These are phyloP conservation scores for Venturia asperata DNA, from an alignment of 2,329 filamentous ascomycete genomes.

Conservation along the genomic window DNA sequence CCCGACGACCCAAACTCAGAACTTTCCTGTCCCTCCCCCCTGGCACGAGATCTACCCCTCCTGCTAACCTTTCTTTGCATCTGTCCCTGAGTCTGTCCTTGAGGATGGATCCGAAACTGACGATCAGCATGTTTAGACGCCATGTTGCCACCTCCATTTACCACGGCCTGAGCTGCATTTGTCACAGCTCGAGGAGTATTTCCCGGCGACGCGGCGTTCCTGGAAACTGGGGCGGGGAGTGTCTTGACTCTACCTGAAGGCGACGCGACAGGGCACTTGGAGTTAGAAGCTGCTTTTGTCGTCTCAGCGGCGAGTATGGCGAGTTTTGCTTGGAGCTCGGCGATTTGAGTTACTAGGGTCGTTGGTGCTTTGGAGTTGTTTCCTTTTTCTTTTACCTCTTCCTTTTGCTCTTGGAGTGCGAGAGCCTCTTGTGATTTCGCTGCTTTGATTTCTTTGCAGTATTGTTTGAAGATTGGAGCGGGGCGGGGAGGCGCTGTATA, in stretches of 20 bases:
- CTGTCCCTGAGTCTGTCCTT: background rate
- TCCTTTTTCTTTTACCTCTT: background rate
- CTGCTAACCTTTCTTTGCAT: background rate
- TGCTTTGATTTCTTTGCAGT: background rate
- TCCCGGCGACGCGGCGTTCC: background rate
- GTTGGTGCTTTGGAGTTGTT: no score
- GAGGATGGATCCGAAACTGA: background rate
- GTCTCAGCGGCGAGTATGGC: background rate
- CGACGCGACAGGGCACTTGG: background rate
- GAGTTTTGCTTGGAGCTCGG: background rate
- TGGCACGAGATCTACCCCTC: background rate
- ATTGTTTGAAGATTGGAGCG: conserved; percentile 13
- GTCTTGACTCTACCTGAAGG: background rate
- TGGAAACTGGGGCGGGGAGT: background rate
- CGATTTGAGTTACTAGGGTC: background rate
- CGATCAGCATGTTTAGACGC: background rate
- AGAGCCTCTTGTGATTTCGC: background rate
- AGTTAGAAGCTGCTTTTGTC: background rate
- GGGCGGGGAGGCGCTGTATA: background rate
- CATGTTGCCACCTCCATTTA: background rate
- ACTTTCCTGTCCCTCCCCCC: background rate
- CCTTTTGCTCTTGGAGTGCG: background rate
- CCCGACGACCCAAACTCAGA: background rate
- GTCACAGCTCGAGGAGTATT: no score
- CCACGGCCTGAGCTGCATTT: background rate